These are phyloP conservation scores for Lophium mytilinum DNA, from an alignment of 495 filamentous ascomycete species.

Conservation along the genomic window DNA sequence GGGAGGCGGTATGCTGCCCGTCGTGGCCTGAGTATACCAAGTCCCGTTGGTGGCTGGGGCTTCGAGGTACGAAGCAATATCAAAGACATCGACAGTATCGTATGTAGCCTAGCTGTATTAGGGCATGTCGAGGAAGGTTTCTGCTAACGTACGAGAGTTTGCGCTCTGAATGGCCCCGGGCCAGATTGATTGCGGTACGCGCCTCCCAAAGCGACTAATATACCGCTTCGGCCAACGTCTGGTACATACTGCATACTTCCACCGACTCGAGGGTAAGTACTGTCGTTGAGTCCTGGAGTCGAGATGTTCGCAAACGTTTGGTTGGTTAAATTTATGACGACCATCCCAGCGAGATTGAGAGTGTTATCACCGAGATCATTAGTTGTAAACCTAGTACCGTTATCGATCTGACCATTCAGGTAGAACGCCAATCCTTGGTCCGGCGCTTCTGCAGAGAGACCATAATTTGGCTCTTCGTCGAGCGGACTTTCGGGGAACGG, in stretches of 20 bases:
- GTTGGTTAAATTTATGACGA: conserved; percentile 32
- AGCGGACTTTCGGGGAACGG: conserved; percentile 31
- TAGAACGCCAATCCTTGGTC: conserved; percentile 37
- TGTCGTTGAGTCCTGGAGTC: conserved; percentile 1
- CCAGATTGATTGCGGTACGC: conserved; percentile 3
- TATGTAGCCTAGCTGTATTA: neutral
- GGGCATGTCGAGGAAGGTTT: neutral
- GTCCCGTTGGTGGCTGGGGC: conserved; percentile 10
- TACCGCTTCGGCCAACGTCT: conserved; percentile 9
- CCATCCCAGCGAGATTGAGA: conserved; percentile 29
- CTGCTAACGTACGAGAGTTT: neutral
- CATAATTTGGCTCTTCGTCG: conserved; percentile 31
- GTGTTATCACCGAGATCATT: conserved; percentile 11
- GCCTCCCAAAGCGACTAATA: conserved; percentile 20
- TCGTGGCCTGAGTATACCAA: conserved; percentile 20
- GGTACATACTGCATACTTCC: conserved; percentile 16
- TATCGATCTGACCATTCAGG: conserved; percentile 38
- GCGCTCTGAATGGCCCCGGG: neutral
- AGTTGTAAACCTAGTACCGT: conserved; percentile 26
- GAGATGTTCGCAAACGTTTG: conserved; percentile 26
- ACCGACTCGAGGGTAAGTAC: conserved; percentile 9
- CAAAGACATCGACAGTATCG: conserved; percentile 17
- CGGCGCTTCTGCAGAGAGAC: conserved; percentile 34
- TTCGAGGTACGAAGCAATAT: conserved; percentile 15
- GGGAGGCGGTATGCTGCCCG: conserved; percentile 9